These are phyloP conservation scores for Oemleria cerasiformis DNA, from an alignment of 306 rosid genomes.

Conservation along the genomic window DNA sequence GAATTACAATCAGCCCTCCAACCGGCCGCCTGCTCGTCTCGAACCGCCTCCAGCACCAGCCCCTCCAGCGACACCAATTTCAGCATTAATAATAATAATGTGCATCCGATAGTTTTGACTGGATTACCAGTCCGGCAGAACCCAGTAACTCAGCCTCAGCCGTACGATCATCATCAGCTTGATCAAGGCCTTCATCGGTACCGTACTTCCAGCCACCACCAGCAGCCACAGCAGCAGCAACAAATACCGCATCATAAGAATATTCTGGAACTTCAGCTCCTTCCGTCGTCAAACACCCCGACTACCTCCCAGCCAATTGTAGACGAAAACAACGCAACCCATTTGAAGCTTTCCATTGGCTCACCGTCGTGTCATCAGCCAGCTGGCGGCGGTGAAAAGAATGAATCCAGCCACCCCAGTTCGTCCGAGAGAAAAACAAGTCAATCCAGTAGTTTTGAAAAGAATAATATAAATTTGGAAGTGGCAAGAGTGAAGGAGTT, in stretches of 20 bases:
- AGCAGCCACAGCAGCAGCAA: slow-evolving; percentile 13
- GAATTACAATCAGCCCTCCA: slow-evolving; percentile 40
- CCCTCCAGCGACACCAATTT: slow-evolving; percentile 74
- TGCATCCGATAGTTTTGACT: slow-evolving; percentile 30
- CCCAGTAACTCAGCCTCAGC: slow-evolving; percentile 10
- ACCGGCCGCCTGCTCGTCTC: slow-evolving; percentile 52
- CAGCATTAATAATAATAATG: slow-evolving; percentile 13
- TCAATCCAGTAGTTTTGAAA: neutral
- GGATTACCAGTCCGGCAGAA: slow-evolving; percentile 39
- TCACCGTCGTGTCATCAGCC: neutral
- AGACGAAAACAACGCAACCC: slow-evolving; percentile 45
- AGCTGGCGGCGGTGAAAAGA: neutral
- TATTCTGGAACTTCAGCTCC: slow-evolving; percentile 74
- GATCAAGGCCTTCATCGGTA: slow-evolving; percentile 11
- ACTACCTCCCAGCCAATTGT: slow-evolving; percentile 14
- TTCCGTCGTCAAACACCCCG: slow-evolving; percentile 38
- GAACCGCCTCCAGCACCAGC: slow-evolving; percentile 80
- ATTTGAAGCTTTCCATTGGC: slow-evolving; percentile 76
- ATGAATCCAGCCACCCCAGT: neutral
- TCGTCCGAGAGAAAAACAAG: neutral
- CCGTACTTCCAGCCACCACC: slow-evolving; percentile 10
- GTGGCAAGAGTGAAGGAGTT: slow-evolving; percentile 41
- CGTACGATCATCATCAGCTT: slow-evolving; percentile 1
- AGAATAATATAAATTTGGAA: slow-evolving; percentile 20
- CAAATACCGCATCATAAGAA: slow-evolving; percentile 9